Evolutionary conservation across 2,329 filamentous ascomycete species (phyloP), one percentile per base, ranked within the genome.

Genomic region (Tolypocladium capitatum): DNA sequence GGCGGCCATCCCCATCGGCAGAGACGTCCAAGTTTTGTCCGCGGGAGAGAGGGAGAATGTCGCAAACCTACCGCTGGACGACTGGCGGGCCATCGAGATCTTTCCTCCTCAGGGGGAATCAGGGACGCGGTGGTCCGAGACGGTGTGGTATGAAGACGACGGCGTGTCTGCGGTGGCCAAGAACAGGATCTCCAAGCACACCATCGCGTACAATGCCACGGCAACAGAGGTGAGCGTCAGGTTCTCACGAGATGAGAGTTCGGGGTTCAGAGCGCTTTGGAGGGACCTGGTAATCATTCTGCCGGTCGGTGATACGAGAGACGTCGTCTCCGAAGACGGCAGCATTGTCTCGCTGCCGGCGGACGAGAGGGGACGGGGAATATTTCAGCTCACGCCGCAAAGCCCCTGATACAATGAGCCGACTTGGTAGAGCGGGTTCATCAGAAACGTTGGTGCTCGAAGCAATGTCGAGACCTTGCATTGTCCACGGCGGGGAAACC

Each of bases 11-110:
- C 58, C 68, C 31, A 52, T 70, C 43, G 68, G 69, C 30, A 49
- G 56, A 40, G 55, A 68, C 47, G 51, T 69, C 36, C 54, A 71
- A 49, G 55, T 68, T 6, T 52, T 67, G 5, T 65, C 58, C 14
- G 60, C 61, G 0, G 66, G 58, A 0, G 63, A 68, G 27, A 61
- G 62, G 31, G 55, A 60, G 0, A 70, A 71, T 46, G 63, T 63
- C 6, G 65, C 68, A 2, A 51, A 55, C 13, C 55, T 70, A 5
- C 66, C 64, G 0, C 57, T 64, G 5, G 68, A 71, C 27, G 67
- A 71, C 52, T 69, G 63, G 53, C 61, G 68, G 4, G 68, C 60
- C 0, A 59, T 70, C 0, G 69, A 71, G 53, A 67, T 72, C 21
- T 70, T 70, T 52, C 68, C 68, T 0, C 63, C 66, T 0, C 57